Conservation (phyloP, 2,329 filamentous ascomycete species). For the Plenodomus lindquistii region DNA sequence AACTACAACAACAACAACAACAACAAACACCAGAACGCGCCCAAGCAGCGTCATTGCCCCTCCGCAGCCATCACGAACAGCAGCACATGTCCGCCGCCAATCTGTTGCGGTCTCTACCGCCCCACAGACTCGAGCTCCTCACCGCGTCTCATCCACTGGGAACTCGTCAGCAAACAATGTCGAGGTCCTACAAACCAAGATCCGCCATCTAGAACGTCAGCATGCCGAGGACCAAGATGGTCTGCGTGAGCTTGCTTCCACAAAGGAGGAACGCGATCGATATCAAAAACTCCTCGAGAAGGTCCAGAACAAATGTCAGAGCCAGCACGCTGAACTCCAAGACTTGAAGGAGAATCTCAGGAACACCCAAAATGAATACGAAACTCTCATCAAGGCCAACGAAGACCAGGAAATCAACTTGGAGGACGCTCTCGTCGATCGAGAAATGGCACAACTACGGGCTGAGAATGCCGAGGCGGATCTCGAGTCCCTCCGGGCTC, state of each 20-base stretch:
- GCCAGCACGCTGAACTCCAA: constrained; percentile 76
- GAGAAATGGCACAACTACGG: constrained; percentile 95
- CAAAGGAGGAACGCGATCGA: constrained; percentile 76
- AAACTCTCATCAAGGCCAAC: constrained; percentile 72
- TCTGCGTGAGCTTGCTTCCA: constrained; percentile 74
- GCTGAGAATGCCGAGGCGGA: constrained; percentile 82
- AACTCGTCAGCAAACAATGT: constrained; percentile 47
- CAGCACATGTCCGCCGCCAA: constrained; percentile 23
- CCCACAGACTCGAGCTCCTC: constrained; percentile 12
- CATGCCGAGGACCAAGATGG: constrained; percentile 82
- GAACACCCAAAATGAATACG: constrained; percentile 71
- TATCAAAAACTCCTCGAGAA: constrained; percentile 88
- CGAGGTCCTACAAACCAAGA: constrained; percentile 85
- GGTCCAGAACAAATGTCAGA: constrained; percentile 84
- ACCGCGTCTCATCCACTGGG: constrained; percentile 26
- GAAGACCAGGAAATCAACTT: constrained; percentile 83
- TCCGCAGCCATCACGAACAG: constrained; percentile 13
- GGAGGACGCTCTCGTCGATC: constrained; percentile 85
- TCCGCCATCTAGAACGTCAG: constrained; percentile 86
- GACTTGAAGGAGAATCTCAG: constrained; percentile 78
- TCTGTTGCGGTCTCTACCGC: constrained; percentile 22
- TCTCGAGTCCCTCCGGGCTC: constrained; percentile 73
- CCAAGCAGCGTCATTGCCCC: constrained; percentile 28
- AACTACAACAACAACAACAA: constrained; percentile 2
- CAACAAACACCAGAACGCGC: constrained; percentile 16